A percentile compares a stretch with the other conserved stretches of the same genome.
phyloP scores from a whole-genome alignment of 371 early-diverging fungal genomes.

The Enterospora canceri region DNA sequence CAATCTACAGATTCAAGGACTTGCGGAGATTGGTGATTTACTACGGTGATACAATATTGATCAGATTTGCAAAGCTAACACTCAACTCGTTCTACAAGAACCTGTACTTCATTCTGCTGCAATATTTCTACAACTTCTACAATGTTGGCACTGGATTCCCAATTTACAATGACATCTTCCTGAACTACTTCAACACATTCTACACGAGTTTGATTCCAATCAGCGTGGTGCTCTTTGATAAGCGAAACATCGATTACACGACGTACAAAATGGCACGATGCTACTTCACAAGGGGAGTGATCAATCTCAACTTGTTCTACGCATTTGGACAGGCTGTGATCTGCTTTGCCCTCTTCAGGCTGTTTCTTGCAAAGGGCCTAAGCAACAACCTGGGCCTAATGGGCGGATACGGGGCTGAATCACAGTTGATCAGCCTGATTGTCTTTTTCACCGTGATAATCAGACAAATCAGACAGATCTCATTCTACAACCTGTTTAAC shows the following conservation, averaged over 20 bases:
- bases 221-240: conserved; percentile 51
- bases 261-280: conserved; percentile 16
- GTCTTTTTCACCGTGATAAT: conserved; percentile 42
- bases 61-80: conserved; percentile 49
- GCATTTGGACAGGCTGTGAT: conserved; percentile 24
- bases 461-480: conserved; percentile 34
- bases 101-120: conserved; percentile 50
- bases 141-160: conserved; percentile 53
- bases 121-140: conserved; percentile 53
- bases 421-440: conserved; percentile 31
- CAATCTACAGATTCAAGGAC: conserved; percentile 76
- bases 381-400: conserved; percentile 14
- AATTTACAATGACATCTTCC: conserved; percentile 51
- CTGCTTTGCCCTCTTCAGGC: conserved; percentile 18
- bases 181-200: conserved; percentile 55
- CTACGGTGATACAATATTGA: conserved; percentile 46
- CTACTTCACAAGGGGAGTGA: conserved; percentile 19
- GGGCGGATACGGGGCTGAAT: conserved; percentile 29
- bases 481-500: conserved; percentile 23
- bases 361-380: conserved; percentile 22
- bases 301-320: conserved; percentile 24
- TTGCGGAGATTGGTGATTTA: conserved; percentile 56
- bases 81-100: conserved; percentile 56
- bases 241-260: conserved; percentile 5
- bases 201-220: conserved; percentile 56